These are phyloP conservation scores for Hypoxylon sp. DNA, from an alignment of 2,329 filamentous ascomycete genomes.

Conservation along the genomic window DNA sequence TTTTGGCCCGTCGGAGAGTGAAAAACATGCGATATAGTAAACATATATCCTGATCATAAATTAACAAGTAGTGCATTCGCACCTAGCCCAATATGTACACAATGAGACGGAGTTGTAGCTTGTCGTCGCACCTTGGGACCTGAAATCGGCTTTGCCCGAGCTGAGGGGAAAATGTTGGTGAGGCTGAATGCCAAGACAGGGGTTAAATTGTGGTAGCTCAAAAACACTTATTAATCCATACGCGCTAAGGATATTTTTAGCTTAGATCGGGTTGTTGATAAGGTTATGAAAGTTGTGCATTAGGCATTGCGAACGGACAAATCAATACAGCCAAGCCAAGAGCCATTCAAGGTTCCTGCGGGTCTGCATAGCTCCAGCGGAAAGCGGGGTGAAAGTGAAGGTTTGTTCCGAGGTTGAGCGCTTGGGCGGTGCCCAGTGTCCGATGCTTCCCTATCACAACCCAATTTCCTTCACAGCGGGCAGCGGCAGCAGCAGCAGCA, in stretches of 20 bases:
- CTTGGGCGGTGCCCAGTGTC: neutral
- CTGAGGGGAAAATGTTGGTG: slow-evolving; percentile 17
- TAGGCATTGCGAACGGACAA: slow-evolving; percentile 8
- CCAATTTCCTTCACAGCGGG: slow-evolving; percentile 9
- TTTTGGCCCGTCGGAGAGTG: neutral
- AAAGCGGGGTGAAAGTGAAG: slow-evolving; percentile 28
- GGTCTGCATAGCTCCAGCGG: slow-evolving; percentile 12
- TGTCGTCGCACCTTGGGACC: neutral
- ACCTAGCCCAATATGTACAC: neutral
- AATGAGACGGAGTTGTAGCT: neutral
- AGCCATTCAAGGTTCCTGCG: slow-evolving; percentile 8
- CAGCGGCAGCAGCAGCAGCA: neutral
- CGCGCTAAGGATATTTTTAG: slow-evolving; percentile 10
- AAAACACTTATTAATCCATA: slow-evolving; percentile 15
- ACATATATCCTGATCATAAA: neutral
- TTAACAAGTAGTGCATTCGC: neutral
- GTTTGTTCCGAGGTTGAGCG: neutral
- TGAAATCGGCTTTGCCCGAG: slow-evolving; percentile 16
- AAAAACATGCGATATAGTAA: neutral
- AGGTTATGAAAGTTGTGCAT: slow-evolving; percentile 37
- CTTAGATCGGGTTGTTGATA: slow-evolving; percentile 18
- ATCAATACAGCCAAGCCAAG: slow-evolving; percentile 17
- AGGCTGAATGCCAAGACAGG: slow-evolving; percentile 28
- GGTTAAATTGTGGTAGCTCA: slow-evolving; percentile 14
- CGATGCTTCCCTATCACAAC: slow-evolving; percentile 14